phyloP scores from a whole-genome alignment of 805 yeast genomes.

The Saccharomycopsis javanensis region DNA sequence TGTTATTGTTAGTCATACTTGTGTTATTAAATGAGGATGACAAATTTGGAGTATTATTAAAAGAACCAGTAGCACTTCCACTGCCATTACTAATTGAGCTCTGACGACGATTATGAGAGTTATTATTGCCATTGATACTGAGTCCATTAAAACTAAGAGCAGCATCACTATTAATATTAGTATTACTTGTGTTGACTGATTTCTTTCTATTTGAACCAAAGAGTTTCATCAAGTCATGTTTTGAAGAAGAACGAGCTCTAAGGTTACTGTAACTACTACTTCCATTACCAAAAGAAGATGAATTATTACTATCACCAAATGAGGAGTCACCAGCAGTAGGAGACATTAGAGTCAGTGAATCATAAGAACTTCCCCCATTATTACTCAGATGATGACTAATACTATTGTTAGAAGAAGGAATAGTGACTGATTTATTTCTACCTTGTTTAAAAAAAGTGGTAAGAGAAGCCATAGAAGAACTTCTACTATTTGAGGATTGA shows the following conservation, averaged over 20 bases:
- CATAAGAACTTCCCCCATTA: neutral
- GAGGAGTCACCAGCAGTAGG: neutral
- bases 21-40: neutral
- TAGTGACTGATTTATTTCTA: conserved; percentile 11
- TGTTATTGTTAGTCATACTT: conserved; percentile 6
- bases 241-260: conserved; percentile 6
- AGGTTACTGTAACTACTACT: conserved; percentile 1
- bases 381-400: neutral
- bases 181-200: neutral
- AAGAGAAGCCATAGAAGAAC: conserved; percentile 71
- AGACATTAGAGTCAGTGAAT: neutral
- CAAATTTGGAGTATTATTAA: conserved; percentile 1
- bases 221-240: conserved; percentile 17
- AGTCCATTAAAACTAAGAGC: neutral
- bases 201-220: conserved; percentile 4
- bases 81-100: conserved; percentile 1
- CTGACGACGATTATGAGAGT: neutral
- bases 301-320: neutral
- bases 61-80: neutral
- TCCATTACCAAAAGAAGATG: neutral
- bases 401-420: conserved; percentile 3
- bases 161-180: neutral
- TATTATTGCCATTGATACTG: neutral
- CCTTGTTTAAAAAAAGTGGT: conserved; percentile 57
- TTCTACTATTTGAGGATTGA: conserved; percentile 35